phyloP scores from a whole-genome alignment of 345 rosid genomes.

The Adansonia digitata region DNA sequence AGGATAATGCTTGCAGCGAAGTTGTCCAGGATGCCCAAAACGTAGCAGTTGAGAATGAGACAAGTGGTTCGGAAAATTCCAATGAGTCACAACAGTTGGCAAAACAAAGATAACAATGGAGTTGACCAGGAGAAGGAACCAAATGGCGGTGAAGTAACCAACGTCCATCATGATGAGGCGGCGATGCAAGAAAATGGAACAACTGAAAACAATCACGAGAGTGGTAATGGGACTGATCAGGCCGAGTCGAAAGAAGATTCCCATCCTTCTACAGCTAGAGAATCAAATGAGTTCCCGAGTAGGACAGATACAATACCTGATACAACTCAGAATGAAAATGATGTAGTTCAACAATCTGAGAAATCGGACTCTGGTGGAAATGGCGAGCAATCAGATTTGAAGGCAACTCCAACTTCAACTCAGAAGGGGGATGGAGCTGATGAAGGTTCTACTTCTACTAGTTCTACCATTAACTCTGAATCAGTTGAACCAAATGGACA shows the following conservation, averaged over 20 bases:
- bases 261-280: slow-evolving; percentile 10
- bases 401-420: slow-evolving; percentile 21
- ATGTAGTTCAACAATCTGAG: slow-evolving; percentile 29
- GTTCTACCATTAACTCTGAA: slow-evolving; percentile 17
- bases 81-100: slow-evolving; percentile 25
- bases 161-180: too few species aligned
- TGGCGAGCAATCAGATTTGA: slow-evolving; percentile 31
- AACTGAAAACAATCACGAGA: slow-evolving; percentile 24
- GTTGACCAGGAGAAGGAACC: slow-evolving; percentile 5
- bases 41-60: slow-evolving; percentile 22
- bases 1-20: too few species aligned
- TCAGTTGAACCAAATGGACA: slow-evolving; percentile 20
- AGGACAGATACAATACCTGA: slow-evolving; percentile 7
- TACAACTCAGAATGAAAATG: slow-evolving; percentile 28
- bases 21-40: too few species aligned
- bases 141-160: too few species aligned
- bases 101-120: slow-evolving; percentile 28
- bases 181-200: too few species aligned
- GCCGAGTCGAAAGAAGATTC: slow-evolving; percentile 17
- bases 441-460: slow-evolving; percentile 31
- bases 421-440: slow-evolving; percentile 23
- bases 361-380: slow-evolving; percentile 27
- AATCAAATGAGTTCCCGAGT: slow-evolving; percentile 20
- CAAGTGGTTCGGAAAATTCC: slow-evolving; percentile 18
- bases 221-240: slow-evolving; percentile 16